Conservation (phyloP, 2,329 filamentous ascomycete species). For the Colletotrichum sp. region DNA sequence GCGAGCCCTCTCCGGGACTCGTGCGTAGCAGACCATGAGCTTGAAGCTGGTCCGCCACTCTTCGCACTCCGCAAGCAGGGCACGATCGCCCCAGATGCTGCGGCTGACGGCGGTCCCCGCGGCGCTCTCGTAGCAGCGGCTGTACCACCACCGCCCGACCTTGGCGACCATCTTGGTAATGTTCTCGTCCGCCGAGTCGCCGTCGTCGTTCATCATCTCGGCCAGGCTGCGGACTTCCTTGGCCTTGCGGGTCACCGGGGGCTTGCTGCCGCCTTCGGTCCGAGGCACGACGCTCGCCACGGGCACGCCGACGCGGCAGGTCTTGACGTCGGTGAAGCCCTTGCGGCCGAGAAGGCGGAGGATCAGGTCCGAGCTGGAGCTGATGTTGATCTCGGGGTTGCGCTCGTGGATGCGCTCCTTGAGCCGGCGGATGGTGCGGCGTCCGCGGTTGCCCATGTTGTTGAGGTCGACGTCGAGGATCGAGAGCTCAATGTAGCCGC, state of each 20-base stretch:
- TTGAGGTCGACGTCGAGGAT: constrained; percentile 82
- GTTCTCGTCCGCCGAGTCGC: constrained; percentile 76
- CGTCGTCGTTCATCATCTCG: constrained; percentile 75
- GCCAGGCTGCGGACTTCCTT: constrained; percentile 62
- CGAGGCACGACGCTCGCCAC: constrained; percentile 60
- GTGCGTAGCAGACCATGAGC: constrained; percentile 88
- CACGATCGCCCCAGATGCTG: constrained; percentile 80
- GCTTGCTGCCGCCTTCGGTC: constrained; percentile 24
- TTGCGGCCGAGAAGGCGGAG: constrained; percentile 70
- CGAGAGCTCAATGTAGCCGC: constrained; percentile 79
- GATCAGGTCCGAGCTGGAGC: constrained; percentile 64
- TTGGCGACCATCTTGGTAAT: constrained; percentile 92
- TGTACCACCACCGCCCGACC: constrained; percentile 97
- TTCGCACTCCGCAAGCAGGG: constrained; percentile 83
- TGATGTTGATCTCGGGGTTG: constrained; percentile 65
- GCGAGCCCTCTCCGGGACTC: constrained; percentile 69
- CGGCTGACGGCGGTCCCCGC: constrained; percentile 51
- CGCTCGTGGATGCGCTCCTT: constrained; percentile 72
- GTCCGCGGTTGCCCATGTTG: constrained; percentile 78
- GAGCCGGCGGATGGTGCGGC: constrained; percentile 70
- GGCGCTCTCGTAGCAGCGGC: constrained; percentile 83
- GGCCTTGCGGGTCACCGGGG: constrained; percentile 22
- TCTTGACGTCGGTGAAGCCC: constrained; percentile 75
- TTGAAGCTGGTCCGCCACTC: constrained; percentile 86
- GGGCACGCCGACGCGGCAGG: constrained; percentile 79